phyloP scores from a whole-genome alignment of 2,329 filamentous ascomycete species.

The Diplodia seriata region DNA sequence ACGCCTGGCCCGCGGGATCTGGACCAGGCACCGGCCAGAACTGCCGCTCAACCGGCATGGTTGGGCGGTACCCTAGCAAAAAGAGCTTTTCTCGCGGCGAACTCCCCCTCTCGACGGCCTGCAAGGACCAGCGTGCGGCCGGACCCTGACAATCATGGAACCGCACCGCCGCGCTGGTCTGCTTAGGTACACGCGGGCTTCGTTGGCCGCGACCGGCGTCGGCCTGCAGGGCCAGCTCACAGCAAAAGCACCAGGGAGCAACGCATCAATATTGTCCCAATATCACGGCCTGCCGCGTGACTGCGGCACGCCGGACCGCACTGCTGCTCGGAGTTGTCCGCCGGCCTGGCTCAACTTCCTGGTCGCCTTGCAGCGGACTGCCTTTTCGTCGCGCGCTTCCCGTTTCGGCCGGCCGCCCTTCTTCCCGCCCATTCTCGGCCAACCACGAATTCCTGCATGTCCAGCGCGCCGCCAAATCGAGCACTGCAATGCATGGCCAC shows the following conservation, averaged over 20 bases:
- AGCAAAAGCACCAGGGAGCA: conserved; percentile 11
- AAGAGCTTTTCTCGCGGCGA: conserved; percentile 9
- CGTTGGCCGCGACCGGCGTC: background rate
- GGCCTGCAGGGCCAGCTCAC: background rate
- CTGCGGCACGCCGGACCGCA: conserved; percentile 23
- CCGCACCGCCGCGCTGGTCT: conserved; percentile 4
- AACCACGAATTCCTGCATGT: conserved; percentile 18
- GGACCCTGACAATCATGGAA: conserved; percentile 17
- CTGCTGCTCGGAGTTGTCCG: conserved; percentile 1
- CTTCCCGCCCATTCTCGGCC: background rate
- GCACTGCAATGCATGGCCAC: background rate
- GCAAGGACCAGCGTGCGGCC: conserved; percentile 11
- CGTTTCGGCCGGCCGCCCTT: background rate
- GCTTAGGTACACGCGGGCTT: background rate
- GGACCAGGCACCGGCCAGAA: conserved; percentile 10
- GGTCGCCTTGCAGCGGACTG: background rate
- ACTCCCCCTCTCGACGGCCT: background rate
- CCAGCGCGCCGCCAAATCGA: conserved; percentile 19
- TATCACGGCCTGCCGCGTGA: conserved; percentile 12
- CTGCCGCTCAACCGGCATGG: background rate
- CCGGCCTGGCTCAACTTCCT: background rate
- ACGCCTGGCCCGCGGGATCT: conserved; percentile 9
- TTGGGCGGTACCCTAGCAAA: conserved; percentile 13
- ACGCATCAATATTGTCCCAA: conserved; percentile 13
- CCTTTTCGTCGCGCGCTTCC: background rate